Evolutionary conservation across 2,329 filamentous ascomycete genomes (phyloP).

Genomic region (Exophiala viscosa): DNA sequence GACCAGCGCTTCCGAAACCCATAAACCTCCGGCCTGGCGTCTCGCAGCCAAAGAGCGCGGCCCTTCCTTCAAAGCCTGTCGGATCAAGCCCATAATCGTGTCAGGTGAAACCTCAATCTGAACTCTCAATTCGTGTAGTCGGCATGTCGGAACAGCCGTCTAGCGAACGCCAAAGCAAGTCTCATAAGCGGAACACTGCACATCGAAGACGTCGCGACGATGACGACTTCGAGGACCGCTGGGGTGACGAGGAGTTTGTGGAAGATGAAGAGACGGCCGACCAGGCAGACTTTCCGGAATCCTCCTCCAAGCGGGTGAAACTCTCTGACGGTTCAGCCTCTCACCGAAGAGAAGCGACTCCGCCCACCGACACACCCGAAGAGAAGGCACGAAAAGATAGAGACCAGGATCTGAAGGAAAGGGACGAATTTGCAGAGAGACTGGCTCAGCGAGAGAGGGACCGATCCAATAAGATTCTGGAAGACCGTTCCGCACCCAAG

Average conservation of each 20-base stretch:
- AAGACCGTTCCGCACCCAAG: slow-evolving; percentile 55
- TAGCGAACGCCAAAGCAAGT: slow-evolving; percentile 16
- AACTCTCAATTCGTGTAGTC: neutral
- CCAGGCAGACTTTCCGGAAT: slow-evolving; percentile 59
- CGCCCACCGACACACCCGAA: slow-evolving; percentile 48
- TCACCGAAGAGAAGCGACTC: slow-evolving; percentile 31
- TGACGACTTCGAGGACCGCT: slow-evolving; percentile 68
- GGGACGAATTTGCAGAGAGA: slow-evolving; percentile 75
- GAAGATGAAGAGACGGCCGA: slow-evolving; percentile 49
- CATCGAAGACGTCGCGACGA: slow-evolving; percentile 25
- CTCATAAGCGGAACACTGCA: slow-evolving; percentile 17
- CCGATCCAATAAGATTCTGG: slow-evolving; percentile 65
- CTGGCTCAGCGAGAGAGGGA: slow-evolving; percentile 68
- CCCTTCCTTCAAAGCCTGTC: neutral
- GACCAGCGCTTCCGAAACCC: too few relatives aligned
- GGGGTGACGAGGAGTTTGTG: slow-evolving; percentile 70
- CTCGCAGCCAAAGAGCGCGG: neutral
- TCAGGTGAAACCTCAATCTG: slow-evolving; percentile 12
- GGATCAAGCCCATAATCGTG: too few relatives aligned
- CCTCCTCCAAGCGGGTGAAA: slow-evolving; percentile 67
- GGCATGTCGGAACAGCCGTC: slow-evolving; percentile 22
- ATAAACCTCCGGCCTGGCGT: too few relatives aligned
- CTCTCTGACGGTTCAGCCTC: slow-evolving; percentile 53
- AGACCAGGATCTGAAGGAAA: slow-evolving; percentile 66
- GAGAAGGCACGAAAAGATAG: slow-evolving; percentile 56